These are phyloP conservation scores for Mycena epipterygia DNA, from an alignment of 768 basidiomycete species.

Conservation along the genomic window DNA sequence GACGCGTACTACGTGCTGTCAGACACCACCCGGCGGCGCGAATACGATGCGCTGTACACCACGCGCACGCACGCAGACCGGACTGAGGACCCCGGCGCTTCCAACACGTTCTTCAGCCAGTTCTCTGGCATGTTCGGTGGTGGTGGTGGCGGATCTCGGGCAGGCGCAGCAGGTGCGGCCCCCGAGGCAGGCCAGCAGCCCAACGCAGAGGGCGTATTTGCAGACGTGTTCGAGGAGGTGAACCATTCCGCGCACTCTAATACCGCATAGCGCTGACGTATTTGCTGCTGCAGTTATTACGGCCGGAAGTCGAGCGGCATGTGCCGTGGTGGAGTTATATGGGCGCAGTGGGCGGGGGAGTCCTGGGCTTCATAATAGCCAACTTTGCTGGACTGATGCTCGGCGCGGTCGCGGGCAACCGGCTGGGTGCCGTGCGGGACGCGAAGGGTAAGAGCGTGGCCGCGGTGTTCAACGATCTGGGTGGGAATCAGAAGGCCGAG, in stretches of 20 bases:
- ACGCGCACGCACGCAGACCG: constrained; percentile 64
- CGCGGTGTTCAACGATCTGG: constrained; percentile 85
- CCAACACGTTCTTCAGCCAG: constrained; percentile 80
- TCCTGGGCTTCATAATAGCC: constrained; percentile 59
- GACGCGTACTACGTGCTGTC: constrained; percentile 96
- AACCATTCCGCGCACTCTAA: background rate
- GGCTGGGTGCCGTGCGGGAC: constrained; percentile 92
- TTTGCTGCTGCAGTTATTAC: constrained; percentile 65
- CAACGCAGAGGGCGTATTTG: constrained; percentile 85
- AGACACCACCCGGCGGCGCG: constrained; percentile 76
- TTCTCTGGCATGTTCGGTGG: constrained; percentile 88
- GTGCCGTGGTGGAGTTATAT: constrained; percentile 60
- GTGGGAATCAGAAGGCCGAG: constrained; percentile 88
- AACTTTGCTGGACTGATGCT: constrained; percentile 90
- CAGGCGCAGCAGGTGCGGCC: constrained; percentile 36
- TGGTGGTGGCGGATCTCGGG: constrained; percentile 56
- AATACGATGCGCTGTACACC: constrained; percentile 80
- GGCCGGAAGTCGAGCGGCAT: constrained; percentile 83
- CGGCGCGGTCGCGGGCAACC: constrained; percentile 89
- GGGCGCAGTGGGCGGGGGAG: constrained; percentile 74
- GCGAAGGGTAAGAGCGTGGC: constrained; percentile 96
- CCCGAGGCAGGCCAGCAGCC: constrained; percentile 62
- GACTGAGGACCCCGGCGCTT: constrained; percentile 75
- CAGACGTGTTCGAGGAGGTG: constrained; percentile 94
- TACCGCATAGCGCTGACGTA: background rate